Percentiles rank a stretch among this genome's conserved stretches.
phyloP scores from a whole-genome alignment of 2,329 filamentous ascomycete genomes.

The Sarocladium strictum region DNA sequence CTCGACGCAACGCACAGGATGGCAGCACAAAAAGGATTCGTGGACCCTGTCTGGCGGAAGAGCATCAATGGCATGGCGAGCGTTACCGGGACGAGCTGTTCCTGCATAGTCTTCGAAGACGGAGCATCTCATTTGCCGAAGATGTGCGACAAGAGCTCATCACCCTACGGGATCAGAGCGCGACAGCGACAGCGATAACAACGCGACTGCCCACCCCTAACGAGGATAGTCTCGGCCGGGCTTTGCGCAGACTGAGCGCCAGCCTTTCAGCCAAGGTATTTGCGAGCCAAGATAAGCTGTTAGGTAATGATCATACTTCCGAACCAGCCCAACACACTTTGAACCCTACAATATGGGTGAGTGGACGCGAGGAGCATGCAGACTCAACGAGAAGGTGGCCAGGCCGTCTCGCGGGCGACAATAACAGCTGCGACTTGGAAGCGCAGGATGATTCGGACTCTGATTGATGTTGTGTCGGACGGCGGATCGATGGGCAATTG shows the following conservation, averaged over 20 bases:
- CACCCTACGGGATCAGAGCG: not conserved
- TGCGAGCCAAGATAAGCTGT: not conserved
- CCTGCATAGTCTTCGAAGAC: not conserved
- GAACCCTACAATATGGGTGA: not conserved
- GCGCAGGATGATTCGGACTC: constrained; percentile 1
- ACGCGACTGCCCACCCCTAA: not conserved
- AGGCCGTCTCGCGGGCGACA: not conserved
- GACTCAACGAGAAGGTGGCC: not conserved
- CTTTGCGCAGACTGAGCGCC: not conserved
- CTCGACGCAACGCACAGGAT: not conserved
- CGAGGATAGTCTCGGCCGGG: not conserved
- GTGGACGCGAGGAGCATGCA: not conserved
- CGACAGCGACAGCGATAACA: not conserved
- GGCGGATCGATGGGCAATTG: too few relatives aligned
- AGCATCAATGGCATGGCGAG: not conserved
- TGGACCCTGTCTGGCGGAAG: not conserved
- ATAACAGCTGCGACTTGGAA: constrained; percentile 5
- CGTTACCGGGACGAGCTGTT: not conserved
- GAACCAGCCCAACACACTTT: not conserved
- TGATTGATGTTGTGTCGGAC: not conserved
- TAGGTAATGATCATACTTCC: not conserved
- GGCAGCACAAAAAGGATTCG: not conserved
- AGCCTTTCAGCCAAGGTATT: not conserved
- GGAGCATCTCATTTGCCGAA: not conserved
- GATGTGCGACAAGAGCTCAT: not conserved